Conservation (phyloP, 441 rosid genomes). For the Erysimum pusillum region DNA sequence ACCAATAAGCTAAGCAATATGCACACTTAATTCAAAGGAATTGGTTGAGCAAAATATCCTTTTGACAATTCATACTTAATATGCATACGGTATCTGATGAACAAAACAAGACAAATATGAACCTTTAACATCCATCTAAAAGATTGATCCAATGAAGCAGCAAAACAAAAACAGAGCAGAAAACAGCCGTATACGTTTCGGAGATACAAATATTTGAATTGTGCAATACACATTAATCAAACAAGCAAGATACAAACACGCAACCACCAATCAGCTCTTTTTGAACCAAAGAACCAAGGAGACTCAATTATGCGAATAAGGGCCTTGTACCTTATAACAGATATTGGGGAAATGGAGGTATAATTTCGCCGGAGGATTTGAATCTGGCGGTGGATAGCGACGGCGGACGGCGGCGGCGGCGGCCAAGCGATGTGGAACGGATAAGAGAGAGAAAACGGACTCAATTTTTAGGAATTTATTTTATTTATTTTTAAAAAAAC, state of each 20-base stretch:
- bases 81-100: constrained; percentile 18
- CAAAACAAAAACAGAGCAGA: constrained; percentile 14
- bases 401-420: constrained; percentile 42
- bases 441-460: constrained; percentile 37
- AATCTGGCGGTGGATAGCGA: constrained; percentile 25
- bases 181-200: constrained; percentile 13
- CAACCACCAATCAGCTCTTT: constrained; percentile 24
- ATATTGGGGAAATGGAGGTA: constrained; percentile 32
- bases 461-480: constrained; percentile 20
- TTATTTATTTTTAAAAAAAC: not conserved
- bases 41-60: not conserved
- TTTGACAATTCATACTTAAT: too few species aligned
- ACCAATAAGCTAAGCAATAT: not conserved
- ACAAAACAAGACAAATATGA: not conserved
- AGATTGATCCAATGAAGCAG: constrained; percentile 25
- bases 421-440: constrained; percentile 44
- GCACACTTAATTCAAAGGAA: constrained; percentile 4
- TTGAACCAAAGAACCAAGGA: constrained; percentile 1
- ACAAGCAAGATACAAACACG: constrained; percentile 28
- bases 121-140: constrained; percentile 19
- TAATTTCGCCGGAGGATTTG: not conserved
- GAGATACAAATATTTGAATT: not conserved
- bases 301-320: constrained; percentile 22
- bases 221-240: not conserved
- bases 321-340: constrained; percentile 24